Conservation (phyloP, 2,329 filamentous ascomycete species). For the Penicillium capsulatum region DNA sequence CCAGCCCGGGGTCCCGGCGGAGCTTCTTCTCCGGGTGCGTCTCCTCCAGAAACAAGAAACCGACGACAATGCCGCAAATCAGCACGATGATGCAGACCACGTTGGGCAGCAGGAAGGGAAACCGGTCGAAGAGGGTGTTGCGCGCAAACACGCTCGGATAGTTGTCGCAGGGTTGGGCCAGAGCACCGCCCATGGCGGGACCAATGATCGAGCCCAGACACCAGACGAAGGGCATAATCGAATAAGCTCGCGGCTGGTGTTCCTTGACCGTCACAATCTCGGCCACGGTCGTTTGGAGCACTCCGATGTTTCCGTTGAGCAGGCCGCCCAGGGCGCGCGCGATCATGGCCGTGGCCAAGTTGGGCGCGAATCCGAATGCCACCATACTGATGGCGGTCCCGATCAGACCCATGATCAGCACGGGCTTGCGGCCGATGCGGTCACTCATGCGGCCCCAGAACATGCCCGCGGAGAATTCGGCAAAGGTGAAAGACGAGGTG, state of each 20-base stretch:
- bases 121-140: constrained; percentile 76
- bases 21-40: constrained; percentile 81
- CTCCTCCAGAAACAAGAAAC: constrained; percentile 86
- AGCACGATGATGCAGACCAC: constrained; percentile 82
- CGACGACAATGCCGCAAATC: constrained; percentile 68
- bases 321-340: constrained; percentile 86
- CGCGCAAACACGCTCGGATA: constrained; percentile 70
- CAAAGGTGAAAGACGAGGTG: constrained; percentile 91
- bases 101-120: constrained; percentile 88
- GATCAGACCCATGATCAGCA: constrained; percentile 80
- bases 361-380: constrained; percentile 84
- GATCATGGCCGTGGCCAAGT: constrained; percentile 73
- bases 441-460: constrained; percentile 94
- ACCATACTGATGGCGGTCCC: constrained; percentile 92
- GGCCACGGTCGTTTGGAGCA: constrained; percentile 89
- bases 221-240: constrained; percentile 98
- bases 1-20: constrained; percentile 68
- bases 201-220: constrained; percentile 94
- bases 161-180: constrained; percentile 79
- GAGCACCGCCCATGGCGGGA: constrained; percentile 81
- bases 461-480: constrained; percentile 87
- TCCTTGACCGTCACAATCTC: constrained; percentile 90
- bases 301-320: constrained; percentile 93
- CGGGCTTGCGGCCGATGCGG: constrained; percentile 84
- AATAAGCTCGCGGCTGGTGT: constrained; percentile 90